Base-by-base conservation (phyloP, 2,329 filamentous ascomycete genomes). In the Madurella fahalii region DNA sequence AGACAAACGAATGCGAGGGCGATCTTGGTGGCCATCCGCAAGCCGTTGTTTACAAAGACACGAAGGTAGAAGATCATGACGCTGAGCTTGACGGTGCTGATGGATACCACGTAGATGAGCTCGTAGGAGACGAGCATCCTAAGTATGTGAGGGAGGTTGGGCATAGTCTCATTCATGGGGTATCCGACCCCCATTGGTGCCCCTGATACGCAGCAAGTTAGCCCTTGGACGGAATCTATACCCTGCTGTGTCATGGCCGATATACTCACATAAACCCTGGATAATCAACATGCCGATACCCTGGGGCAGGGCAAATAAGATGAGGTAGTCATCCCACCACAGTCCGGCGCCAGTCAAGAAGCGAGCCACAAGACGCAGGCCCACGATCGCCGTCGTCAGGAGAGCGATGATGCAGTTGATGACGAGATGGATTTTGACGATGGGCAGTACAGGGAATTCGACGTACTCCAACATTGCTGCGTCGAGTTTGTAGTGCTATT, bases 61-160 rank as follows among this genome's bases (percentile, higher is more conserved):
- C 72, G 70, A n/a, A 71, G 64, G 55, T 75, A 76, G 59, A 76
- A 74, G 40, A 67, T 64, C 40, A 75, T 54, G 32, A 76, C 71
- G 46, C 70, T 73, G 32, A 74, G 61, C 53, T 76, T 76, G 52
- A 71, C 66, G 20, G 70, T 71, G 48, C 66, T 60, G 45, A 72
- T 66, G 12, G 65, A 64, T 13, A 67, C 58, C 4, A 69, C 61
- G 60, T 71, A 74, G 45, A 71, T 62, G 42, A 74, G 59, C 52
- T 72, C 68, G 60, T 71, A 73, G 8, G 67, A 63, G 31, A 74
- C 64, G 55, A 72, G 69, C 47, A 72, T 64, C 61, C 70, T 66
- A 39, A 58, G 48, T 50, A 66, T 60, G 41, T 59, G 20, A 7
- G 58, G 39, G 7, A 65, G 49, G 47, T 69, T 69, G 1, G 54